A percentile compares a stretch with the other conserved stretches of the same genome.
phyloP scores from a whole-genome alignment of 2,329 filamentous ascomycete species.

The Keithomyces neogunnii region DNA sequence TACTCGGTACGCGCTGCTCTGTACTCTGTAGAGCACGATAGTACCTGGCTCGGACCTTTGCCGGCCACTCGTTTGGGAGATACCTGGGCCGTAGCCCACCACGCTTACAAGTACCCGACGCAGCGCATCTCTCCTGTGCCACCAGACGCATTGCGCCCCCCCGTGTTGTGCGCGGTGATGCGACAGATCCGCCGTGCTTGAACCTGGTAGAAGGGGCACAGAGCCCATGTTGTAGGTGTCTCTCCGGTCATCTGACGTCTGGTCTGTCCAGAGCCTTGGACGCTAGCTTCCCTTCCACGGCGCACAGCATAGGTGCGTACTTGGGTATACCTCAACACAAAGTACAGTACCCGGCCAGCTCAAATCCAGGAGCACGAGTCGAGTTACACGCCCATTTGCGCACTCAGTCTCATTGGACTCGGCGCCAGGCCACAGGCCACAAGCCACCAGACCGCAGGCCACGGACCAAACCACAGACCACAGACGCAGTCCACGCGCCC shows the following conservation, averaged over 20 bases:
- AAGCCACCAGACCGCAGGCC: not conserved
- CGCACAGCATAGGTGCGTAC: no score
- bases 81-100: slow-evolving; percentile 4
- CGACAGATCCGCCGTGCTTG: not conserved
- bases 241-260: not conserved
- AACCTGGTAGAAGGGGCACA: not conserved
- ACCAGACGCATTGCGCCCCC: not conserved
- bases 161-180: not conserved
- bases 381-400: not conserved
- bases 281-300: not conserved
- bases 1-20: not conserved
- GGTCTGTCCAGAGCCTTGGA: not conserved
- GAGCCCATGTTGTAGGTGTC: not conserved
- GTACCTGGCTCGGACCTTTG: slow-evolving; percentile 4
- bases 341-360: not conserved
- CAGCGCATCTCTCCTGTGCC: slow-evolving; percentile 2
- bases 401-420: not conserved
- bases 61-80: slow-evolving; percentile 1
- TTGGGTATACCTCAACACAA: no score
- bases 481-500: slow-evolving; percentile 1
- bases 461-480: not conserved
- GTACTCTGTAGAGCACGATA: not conserved
- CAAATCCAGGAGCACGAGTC: not conserved
- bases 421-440: not conserved
- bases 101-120: slow-evolving; percentile 1